Evolutionary conservation across 345 rosid species (phyloP).

Genomic region (Balakata baccata): DNA sequence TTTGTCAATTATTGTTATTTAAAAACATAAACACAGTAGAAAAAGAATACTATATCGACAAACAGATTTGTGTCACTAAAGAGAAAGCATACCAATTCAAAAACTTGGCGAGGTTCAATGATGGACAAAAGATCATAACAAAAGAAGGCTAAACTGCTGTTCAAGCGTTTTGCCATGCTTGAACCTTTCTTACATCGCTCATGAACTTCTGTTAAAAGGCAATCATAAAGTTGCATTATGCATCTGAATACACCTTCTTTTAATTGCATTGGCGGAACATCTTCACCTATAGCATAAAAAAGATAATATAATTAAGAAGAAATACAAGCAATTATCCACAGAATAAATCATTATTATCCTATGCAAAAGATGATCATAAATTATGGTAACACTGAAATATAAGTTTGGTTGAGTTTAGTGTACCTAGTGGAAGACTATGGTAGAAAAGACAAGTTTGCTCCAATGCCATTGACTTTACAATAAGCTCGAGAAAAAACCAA

Average conservation of each 20-base stretch:
- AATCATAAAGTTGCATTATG: slow-evolving; percentile 85
- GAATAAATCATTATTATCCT: neutral
- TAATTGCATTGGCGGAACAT: slow-evolving; percentile 95
- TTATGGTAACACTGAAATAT: neutral
- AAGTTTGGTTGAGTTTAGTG: neutral
- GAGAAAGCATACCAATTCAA: slow-evolving; percentile 70
- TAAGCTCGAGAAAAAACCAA: slow-evolving; percentile 98
- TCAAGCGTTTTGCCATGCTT: slow-evolving; percentile 88
- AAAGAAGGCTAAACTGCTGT: slow-evolving; percentile 97
- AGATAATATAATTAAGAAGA: neutral
- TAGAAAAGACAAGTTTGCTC: slow-evolving; percentile 89
- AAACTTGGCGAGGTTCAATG: slow-evolving; percentile 96
- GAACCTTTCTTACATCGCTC: slow-evolving; percentile 98
- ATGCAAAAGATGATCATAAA: too few species aligned
- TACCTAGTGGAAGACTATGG: slow-evolving; percentile 89
- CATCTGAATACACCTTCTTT: slow-evolving; percentile 94
- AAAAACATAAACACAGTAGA: neutral
- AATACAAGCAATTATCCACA: neutral
- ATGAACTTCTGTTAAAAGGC: slow-evolving; percentile 94
- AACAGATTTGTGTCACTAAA: neutral
- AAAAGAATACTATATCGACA: neutral
- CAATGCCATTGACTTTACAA: slow-evolving; percentile 97
- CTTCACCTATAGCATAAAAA: slow-evolving; percentile 63
- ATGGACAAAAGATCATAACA: slow-evolving; percentile 93
- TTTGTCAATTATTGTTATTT: neutral